Conservation (phyloP, 1,139 yeast species). For the Starmera stellimalicola region DNA sequence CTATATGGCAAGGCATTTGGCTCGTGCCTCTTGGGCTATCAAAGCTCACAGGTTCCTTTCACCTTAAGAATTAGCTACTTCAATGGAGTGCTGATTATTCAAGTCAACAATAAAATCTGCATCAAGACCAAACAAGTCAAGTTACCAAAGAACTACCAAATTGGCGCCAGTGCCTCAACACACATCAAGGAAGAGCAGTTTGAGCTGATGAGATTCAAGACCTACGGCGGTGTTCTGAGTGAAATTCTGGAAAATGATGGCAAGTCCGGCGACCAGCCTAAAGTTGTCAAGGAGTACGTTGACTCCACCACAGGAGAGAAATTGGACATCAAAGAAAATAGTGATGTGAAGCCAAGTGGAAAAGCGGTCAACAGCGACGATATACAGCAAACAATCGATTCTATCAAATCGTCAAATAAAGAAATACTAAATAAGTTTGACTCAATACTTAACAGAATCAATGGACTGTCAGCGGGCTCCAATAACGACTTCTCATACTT, state of each 20-base stretch:
- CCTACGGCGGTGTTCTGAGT: slow-evolving; percentile 42
- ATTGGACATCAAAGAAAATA: slow-evolving; percentile 6
- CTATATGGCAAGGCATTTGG: slow-evolving; percentile 34
- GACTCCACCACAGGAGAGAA: slow-evolving; percentile 9
- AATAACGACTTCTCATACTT: slow-evolving; percentile 13
- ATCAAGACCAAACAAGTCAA: slow-evolving; percentile 50
- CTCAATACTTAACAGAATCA: slow-evolving; percentile 11
- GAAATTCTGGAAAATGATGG: slow-evolving; percentile 53
- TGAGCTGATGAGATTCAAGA: slow-evolving; percentile 48
- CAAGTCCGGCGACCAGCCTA: slow-evolving; percentile 38
- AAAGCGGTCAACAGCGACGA: not conserved
- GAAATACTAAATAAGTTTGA: slow-evolving; percentile 9
- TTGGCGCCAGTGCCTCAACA: slow-evolving; percentile 49
- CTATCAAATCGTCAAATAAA: slow-evolving; percentile 11
- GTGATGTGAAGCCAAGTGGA: not conserved
- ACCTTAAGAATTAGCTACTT: slow-evolving; percentile 58
- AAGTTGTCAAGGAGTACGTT: slow-evolving; percentile 22
- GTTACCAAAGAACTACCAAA: slow-evolving; percentile 31
- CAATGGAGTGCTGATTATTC: slow-evolving; percentile 43
- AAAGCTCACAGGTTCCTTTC: slow-evolving; percentile 60
- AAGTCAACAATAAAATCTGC: slow-evolving; percentile 61
- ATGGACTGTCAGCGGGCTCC: slow-evolving; percentile 5
- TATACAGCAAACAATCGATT: slow-evolving; percentile 4
- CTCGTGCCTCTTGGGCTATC: slow-evolving; percentile 47
- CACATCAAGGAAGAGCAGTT: slow-evolving; percentile 36